Base-by-base conservation (phyloP, 1,284 basidiomycete genomes). In the Ganoderma multipileum region DNA sequence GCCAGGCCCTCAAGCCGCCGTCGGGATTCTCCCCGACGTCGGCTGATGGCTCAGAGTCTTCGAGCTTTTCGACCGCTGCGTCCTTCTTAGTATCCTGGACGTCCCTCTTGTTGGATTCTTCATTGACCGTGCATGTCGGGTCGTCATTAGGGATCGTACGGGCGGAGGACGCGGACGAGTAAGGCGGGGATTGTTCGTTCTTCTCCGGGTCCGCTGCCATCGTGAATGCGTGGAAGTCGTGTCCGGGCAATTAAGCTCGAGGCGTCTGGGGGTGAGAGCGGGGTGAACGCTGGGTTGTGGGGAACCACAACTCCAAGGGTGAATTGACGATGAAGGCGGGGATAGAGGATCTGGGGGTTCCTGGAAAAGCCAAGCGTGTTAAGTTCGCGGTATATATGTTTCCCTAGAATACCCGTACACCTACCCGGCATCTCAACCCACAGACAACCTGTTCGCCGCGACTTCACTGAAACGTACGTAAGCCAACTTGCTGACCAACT, bases 1-100 rank as follows among this genome's bases (percentile, higher is more conserved):
- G 60, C 83, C 83, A 84, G 1, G 83, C 83, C 28, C 75, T 74
- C 39, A 80, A 63, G 1, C 83, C 83, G 28, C 83, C 83, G 64
- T 84, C 83, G 5, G 83, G 83, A 54, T 64, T 39, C 41, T 68
- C 52, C 12, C 59, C 67, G 39, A 61, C 23, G 18, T 38, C 57
- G 7, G 60, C 50, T 7, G 60, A 38, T 44, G 44, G n/a, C 7
- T 11, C 20, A n/a, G 39, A 63, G 9, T 38, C 6, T 3, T 58
- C 58, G 28, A 42, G 36, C 2, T 64, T 59, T 1, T 39, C 6
- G n/a, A 16, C 52, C 12, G 26, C 28, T 11, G 42, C 39, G 20
- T 39, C 23, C 58, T 62, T 62, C 47, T 66, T 47, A n/a, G 41
- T 14, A 23, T 41, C 64, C 11, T 41, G 18, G 11, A 12, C 55